A percentile compares a stretch with the other conserved stretches of the same genome.
Evolutionary conservation across 139 green algal genomes (phyloP).

Genomic region (Microglena sp.): DNA sequence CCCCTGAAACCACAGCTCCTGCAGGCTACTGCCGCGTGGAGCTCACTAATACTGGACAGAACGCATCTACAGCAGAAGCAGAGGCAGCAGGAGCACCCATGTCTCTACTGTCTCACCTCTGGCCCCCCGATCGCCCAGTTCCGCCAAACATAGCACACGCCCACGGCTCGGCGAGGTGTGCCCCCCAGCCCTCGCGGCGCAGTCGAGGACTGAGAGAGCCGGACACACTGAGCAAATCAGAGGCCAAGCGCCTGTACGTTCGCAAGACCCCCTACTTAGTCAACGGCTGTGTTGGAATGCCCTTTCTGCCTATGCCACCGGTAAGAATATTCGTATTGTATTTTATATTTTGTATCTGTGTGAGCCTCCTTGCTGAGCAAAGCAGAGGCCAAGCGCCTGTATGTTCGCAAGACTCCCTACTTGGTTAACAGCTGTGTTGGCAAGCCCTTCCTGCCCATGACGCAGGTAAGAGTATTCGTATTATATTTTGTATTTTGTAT

Average conservation of each 20-base stretch:
- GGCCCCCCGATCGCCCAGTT: no score
- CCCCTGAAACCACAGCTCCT: neutral
- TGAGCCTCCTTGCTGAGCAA: no score
- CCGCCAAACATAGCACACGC: slow-evolving; percentile 1
- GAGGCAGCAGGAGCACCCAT: no score
- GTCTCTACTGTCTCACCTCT: no score
- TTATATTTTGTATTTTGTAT: no score
- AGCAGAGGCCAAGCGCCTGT: slow-evolving; percentile 8
- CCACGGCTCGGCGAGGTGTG: slow-evolving; percentile 1
- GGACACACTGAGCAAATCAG: neutral
- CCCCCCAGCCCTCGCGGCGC: neutral
- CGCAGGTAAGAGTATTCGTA: neutral
- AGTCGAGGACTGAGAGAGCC: slow-evolving; percentile 4
- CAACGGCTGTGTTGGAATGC: neutral
- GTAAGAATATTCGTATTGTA: neutral
- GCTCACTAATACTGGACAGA: no score
- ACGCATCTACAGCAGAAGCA: no score
- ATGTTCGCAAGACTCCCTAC: slow-evolving; percentile 3
- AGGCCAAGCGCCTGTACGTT: slow-evolving; percentile 12
- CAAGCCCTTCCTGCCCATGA: neutral
- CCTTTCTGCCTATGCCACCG: slow-evolving; percentile 1
- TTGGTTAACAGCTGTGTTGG: slow-evolving; percentile 3
- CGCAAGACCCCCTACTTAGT: slow-evolving; percentile 3
- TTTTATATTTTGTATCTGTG: no score
- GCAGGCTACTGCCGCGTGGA: neutral